phyloP scores from a whole-genome alignment of 257 asterid genomes.

The Handroanthus guayacan region DNA sequence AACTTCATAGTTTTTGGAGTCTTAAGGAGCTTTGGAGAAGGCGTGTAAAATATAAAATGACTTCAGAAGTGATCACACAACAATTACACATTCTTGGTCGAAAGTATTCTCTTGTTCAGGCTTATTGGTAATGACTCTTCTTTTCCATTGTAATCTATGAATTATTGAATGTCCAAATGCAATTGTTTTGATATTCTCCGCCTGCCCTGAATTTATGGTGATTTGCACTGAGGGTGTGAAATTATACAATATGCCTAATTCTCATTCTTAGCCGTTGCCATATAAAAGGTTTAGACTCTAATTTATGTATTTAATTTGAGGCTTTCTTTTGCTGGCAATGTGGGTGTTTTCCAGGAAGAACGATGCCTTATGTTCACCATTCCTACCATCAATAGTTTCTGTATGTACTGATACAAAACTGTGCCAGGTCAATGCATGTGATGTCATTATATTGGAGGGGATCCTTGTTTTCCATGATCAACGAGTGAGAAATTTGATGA shows the following conservation, averaged over 20 bases:
- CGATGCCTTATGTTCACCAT: background rate
- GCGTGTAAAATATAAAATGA: background rate
- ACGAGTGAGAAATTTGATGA: constrained; percentile 70
- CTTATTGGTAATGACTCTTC: too few relatives aligned
- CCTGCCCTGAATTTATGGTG: background rate
- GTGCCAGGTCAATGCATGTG: constrained; percentile 70
- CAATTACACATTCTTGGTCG: background rate
- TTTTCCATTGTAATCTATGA: too few relatives aligned
- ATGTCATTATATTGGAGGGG: constrained; percentile 74
- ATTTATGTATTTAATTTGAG: background rate
- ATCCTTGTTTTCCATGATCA: constrained; percentile 73
- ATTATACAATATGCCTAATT: background rate
- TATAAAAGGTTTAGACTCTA: background rate
- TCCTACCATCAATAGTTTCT: background rate
- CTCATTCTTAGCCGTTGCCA: background rate
- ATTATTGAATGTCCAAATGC: too few relatives aligned
- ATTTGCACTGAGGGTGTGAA: background rate
- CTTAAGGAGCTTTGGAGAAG: background rate
- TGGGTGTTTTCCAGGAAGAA: background rate
- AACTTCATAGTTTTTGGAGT: background rate
- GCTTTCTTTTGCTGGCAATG: background rate
- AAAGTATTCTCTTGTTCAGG: too few relatives aligned
- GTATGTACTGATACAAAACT: background rate
- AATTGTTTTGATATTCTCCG: background rate
- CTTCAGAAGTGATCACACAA: background rate